Evolutionary conservation across 2,329 filamentous ascomycete species (phyloP).

Genomic region (Fusarium brachygibbosum): DNA sequence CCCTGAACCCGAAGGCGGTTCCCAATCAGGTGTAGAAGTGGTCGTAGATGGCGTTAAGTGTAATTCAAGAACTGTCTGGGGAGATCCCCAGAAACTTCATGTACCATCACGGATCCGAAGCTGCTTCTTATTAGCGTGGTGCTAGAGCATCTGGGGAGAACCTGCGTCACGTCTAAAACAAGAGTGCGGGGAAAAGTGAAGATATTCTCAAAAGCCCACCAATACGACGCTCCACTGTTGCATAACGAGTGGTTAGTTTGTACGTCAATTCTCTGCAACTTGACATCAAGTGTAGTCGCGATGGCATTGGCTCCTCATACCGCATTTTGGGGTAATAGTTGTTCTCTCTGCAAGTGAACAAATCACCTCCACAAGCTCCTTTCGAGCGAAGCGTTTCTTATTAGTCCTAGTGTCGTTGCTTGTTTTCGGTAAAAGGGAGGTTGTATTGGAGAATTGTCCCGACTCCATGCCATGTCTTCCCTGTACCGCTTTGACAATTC

Average conservation of each 20-base stretch:
- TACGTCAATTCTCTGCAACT: constrained; percentile 6
- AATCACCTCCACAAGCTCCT: constrained; percentile 40
- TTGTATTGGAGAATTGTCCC: constrained; percentile 34
- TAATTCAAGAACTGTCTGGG: constrained; percentile 34
- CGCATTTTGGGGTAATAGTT: constrained; percentile 31
- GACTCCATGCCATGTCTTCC: constrained; percentile 12
- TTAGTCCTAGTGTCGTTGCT: constrained; percentile 34
- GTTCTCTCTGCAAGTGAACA: constrained; percentile 3
- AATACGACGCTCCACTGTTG: constrained; percentile 26
- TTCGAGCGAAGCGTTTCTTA: constrained; percentile 46
- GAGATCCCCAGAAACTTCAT: constrained; percentile 30
- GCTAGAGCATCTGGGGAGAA: constrained; percentile 33
- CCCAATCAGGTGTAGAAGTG: constrained; percentile 30
- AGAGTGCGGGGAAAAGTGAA: constrained; percentile 40
- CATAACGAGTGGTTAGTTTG: constrained; percentile 3
- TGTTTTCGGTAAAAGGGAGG: constrained; percentile 47
- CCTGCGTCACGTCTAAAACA: constrained; percentile 26
- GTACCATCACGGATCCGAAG: constrained; percentile 44
- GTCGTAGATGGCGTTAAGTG: constrained; percentile 22
- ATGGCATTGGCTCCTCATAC: constrained; percentile 20
- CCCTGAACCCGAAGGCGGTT: constrained; percentile 37
- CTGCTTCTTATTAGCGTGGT: constrained; percentile 39
- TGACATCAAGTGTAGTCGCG: neutral
- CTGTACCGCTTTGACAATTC: constrained; percentile 12
- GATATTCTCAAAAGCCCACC: constrained; percentile 26